These are phyloP conservation scores for Capsicum baccatum DNA, from an alignment of 257 asterid species.

Conservation along the genomic window DNA sequence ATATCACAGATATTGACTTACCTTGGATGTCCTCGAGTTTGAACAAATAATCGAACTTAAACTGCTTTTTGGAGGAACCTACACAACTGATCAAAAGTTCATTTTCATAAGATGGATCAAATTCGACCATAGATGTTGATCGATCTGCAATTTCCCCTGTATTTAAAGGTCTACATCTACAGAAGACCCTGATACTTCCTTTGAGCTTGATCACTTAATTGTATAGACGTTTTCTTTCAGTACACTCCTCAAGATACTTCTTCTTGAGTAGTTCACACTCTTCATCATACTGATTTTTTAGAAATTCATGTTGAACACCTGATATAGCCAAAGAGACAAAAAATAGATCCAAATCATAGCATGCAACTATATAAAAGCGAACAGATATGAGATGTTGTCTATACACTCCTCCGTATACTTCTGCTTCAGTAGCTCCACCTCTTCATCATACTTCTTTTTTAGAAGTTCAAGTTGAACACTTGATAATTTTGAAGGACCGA, in stretches of 20 bases:
- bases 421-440: conserved; percentile 62
- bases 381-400: conserved; percentile 26
- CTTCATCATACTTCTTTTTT: conserved; percentile 63
- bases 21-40: conserved; percentile 89
- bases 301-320: conserved; percentile 68
- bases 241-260: conserved; percentile 73
- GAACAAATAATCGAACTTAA: conserved; percentile 83
- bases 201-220: conserved; percentile 93
- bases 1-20: conserved; percentile 33
- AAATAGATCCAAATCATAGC: conserved; percentile 7
- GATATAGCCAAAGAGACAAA: conserved; percentile 28
- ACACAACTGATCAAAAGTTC: conserved; percentile 76
- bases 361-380: conserved; percentile 9
- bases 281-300: conserved; percentile 60
- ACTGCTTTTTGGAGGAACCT: conserved; percentile 77
- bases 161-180: conserved; percentile 92
- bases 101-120: conserved; percentile 75
- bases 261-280: conserved; percentile 65
- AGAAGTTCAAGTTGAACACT: conserved; percentile 67
- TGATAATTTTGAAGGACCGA: conserved; percentile 34
- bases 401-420: conserved; percentile 71
- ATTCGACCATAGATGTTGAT: conserved; percentile 66
- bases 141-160: conserved; percentile 73
- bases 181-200: conserved; percentile 95
- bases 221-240: conserved; percentile 73